Conservation (phyloP, 148 eudicot species). For the Chenopodium album region DNA sequence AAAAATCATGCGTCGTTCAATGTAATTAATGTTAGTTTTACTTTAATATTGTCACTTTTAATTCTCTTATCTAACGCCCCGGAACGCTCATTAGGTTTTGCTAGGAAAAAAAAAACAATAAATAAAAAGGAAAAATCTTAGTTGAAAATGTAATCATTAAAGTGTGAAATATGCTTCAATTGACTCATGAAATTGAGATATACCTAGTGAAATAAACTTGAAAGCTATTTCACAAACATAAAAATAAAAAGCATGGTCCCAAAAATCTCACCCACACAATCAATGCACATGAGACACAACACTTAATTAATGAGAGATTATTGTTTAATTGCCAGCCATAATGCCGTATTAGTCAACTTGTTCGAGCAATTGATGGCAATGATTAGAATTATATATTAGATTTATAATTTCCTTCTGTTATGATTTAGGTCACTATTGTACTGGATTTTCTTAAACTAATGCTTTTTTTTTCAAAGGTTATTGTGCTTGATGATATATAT, state of each 20-base stretch:
- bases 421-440: constrained; percentile 10
- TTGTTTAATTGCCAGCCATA: constrained; percentile 15
- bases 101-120: too few species aligned
- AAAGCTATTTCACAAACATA: background rate
- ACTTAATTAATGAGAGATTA: background rate
- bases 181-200: constrained; percentile 11
- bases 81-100: too few species aligned
- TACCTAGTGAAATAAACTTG: too few species aligned
- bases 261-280: constrained; percentile 12
- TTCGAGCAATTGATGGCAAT: background rate
- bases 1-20: too few species aligned
- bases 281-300: constrained; percentile 15
- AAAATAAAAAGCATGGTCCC: constrained; percentile 11
- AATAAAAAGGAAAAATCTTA: too few species aligned
- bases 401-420: background rate
- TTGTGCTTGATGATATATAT: too few species aligned
- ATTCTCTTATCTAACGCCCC: too few species aligned
- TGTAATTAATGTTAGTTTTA: too few species aligned
- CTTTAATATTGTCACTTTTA: too few species aligned
- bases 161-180: background rate
- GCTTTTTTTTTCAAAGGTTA: background rate
- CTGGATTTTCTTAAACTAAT: background rate
- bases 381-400: background rate
- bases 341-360: constrained; percentile 16
- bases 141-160: background rate